These are phyloP conservation scores for Echeveria elegans DNA, from an alignment of 164 flowering plant species.

Conservation along the genomic window DNA sequence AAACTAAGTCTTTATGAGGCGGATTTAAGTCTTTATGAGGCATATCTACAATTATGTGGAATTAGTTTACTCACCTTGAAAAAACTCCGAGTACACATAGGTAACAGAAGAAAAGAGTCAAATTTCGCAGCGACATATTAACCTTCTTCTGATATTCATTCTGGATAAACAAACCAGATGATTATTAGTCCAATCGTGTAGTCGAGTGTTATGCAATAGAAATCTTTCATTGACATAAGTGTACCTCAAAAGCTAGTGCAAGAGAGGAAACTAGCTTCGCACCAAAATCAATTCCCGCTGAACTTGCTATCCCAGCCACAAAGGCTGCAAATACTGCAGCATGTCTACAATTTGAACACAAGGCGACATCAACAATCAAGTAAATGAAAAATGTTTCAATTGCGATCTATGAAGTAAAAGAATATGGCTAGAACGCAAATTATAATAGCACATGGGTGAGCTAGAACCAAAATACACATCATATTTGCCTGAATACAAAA, in stretches of 20 bases:
- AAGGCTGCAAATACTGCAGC: conserved; percentile 89
- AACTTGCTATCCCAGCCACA: conserved; percentile 86
- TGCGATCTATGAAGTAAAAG: background rate
- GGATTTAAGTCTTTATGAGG: background rate
- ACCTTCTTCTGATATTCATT: conserved; percentile 65
- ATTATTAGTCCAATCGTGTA: background rate
- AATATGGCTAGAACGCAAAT: background rate
- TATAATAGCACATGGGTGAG: background rate
- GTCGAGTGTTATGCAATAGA: background rate
- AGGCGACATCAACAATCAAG: background rate
- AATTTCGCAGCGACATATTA: conserved; percentile 65
- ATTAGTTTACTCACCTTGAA: background rate
- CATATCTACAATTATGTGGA: background rate
- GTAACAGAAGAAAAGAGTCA: background rate
- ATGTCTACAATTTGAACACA: conserved; percentile 42
- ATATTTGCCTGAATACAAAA: background rate
- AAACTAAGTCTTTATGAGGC: too few relatives aligned
- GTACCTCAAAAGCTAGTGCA: conserved; percentile 80
- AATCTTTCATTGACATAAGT: background rate
- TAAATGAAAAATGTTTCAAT: background rate
- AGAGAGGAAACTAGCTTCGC: conserved; percentile 80
- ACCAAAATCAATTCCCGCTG: conserved; percentile 76
- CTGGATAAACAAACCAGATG: conserved; percentile 29
- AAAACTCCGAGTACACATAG: background rate
- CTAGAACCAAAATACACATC: too few relatives aligned